Evolutionary conservation across 768 basidiomycete species (phyloP).

Genomic region (Tricholoma hemisulphureum): DNA sequence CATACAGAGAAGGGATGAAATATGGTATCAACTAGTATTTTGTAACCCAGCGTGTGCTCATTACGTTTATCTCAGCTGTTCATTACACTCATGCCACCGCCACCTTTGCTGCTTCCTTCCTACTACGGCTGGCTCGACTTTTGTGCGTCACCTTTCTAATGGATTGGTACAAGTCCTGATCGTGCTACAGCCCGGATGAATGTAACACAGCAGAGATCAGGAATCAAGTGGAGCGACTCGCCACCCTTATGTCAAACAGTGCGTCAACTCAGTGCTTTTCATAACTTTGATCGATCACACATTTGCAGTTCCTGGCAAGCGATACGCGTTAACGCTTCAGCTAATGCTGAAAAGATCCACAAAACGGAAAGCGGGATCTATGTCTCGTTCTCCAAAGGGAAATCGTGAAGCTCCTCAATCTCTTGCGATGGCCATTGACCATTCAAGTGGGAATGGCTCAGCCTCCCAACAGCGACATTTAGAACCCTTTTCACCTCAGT

Average conservation of each 20-base stretch:
- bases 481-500: constrained; percentile 58
- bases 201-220: constrained; percentile 75
- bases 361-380: constrained; percentile 55
- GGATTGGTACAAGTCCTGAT: constrained; percentile 2
- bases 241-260: constrained; percentile 78
- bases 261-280: constrained; percentile 23
- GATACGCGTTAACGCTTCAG: constrained; percentile 87
- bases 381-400: constrained; percentile 60
- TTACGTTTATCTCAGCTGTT: constrained; percentile 53
- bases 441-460: constrained; percentile 25
- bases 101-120: constrained; percentile 89
- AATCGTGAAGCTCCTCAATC: constrained; percentile 54
- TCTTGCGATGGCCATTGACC: constrained; percentile 47
- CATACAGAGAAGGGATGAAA: constrained; percentile 90
- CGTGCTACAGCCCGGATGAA: constrained; percentile 67
- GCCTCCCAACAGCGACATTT: constrained; percentile 38
- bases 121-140: constrained; percentile 80
- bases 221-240: constrained; percentile 74
- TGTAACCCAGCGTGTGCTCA: not conserved
- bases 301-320: constrained; percentile 79
- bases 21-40: constrained; percentile 57
- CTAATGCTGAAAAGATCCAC: constrained; percentile 81
- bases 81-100: constrained; percentile 91
- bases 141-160: constrained; percentile 55
- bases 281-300: constrained; percentile 1